Evolutionary conservation across 1,284 basidiomycete genomes (phyloP).

Genomic region (Naganishia liquefaciens): DNA sequence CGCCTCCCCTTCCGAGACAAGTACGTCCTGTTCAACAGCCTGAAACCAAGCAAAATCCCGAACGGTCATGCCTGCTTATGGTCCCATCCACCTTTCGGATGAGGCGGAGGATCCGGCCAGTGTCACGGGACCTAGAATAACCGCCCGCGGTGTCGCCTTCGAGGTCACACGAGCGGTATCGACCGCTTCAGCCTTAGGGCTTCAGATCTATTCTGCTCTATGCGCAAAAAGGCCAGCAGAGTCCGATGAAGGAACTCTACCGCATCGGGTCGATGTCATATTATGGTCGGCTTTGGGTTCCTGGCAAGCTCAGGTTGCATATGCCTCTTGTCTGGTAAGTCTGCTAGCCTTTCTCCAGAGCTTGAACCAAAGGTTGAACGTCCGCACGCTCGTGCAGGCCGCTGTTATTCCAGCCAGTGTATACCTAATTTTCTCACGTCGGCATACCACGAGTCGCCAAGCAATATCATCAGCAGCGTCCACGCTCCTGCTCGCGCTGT

Average conservation of each 20-base stretch:
- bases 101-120: constrained; percentile 5
- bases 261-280: constrained; percentile 8
- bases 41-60: neutral
- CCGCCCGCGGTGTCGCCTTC: neutral
- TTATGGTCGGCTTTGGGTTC: constrained; percentile 11
- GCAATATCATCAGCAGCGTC: constrained; percentile 35
- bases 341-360: neutral
- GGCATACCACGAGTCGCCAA: constrained; percentile 3
- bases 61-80: neutral
- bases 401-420: neutral
- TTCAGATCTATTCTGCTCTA: constrained; percentile 10
- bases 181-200: constrained; percentile 1
- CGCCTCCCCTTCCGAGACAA: no score
- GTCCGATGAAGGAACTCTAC: neutral
- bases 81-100: constrained; percentile 7
- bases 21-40: no score
- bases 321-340: constrained; percentile 17
- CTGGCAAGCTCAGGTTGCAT: constrained; percentile 9
- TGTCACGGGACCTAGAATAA: neutral
- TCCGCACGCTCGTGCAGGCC: neutral
- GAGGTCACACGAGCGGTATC: constrained; percentile 2
- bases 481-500: constrained; percentile 54
- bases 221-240: neutral
- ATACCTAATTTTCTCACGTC: constrained; percentile 3
- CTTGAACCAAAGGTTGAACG: neutral